A percentile compares a stretch with the other conserved stretches of the same genome.
Evolutionary conservation across 1,284 basidiomycete genomes (phyloP).

Genomic region (Leccinum angustisporum): DNA sequence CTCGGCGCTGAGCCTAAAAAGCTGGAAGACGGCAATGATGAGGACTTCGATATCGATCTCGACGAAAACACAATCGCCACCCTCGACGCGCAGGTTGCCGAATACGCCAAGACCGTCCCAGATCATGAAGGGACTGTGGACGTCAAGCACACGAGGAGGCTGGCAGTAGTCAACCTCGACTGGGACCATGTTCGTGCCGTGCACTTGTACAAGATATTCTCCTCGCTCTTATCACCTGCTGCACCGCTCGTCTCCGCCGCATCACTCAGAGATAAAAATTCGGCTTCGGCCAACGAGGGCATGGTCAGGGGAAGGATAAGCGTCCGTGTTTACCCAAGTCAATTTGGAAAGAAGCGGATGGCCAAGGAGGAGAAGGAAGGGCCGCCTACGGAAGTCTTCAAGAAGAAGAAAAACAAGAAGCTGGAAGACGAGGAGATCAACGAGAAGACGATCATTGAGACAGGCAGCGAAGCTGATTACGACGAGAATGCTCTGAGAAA

Average conservation of each 20-base stretch:
- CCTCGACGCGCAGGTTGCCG: conserved; percentile 73
- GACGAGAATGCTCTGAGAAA: conserved; percentile 87
- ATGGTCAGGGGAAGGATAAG: conserved; percentile 63
- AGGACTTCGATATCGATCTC: conserved; percentile 69
- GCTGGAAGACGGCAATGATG: conserved; percentile 20
- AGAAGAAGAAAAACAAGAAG: conserved; percentile 38
- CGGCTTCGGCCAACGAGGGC: conserved; percentile 9
- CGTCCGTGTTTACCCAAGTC: conserved; percentile 87
- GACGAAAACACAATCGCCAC: conserved; percentile 73
- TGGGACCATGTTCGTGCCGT: conserved; percentile 95
- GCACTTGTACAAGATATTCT: conserved; percentile 92
- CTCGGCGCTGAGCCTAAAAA: conserved; percentile 44
- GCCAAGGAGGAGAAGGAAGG: conserved; percentile 87
- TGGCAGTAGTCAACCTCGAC: conserved; percentile 96
- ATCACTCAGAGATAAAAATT: neutral
- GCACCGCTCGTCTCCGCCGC: conserved; percentile 40
- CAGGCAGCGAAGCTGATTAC: conserved; percentile 69
- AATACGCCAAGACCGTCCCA: conserved; percentile 50
- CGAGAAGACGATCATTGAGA: conserved; percentile 66
- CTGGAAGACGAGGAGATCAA: conserved; percentile 54
- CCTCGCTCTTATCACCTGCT: conserved; percentile 77
- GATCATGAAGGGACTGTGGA: conserved; percentile 36
- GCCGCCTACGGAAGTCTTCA: conserved; percentile 87
- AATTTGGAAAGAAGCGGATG: conserved; percentile 92
- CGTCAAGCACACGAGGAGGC: conserved; percentile 61